Evolutionary conservation across 2,329 filamentous ascomycete genomes (phyloP), one percentile per base, ranked within the genome.

Genomic region (Colletotrichum orbiculare): DNA sequence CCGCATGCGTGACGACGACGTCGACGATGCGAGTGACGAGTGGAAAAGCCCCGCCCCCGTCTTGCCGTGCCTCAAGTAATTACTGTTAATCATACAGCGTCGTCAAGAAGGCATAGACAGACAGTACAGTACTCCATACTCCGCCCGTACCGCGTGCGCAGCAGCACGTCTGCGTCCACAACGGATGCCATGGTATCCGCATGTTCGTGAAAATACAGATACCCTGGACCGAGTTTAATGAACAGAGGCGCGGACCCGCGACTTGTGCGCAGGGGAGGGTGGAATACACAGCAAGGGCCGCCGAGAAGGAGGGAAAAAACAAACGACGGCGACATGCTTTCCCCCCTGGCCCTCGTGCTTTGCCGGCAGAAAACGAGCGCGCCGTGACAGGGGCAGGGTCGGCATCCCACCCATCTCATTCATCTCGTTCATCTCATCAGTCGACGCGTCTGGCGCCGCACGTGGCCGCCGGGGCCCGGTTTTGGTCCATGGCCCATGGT

Each of bases 391-490:
- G 66, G 54, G 49, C 60, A 61, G 62, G 60, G 56, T 43, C 43
- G 42, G 57, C 38, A 67, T 39, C 57, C 46, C 50, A 17, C 62
- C 48, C 55, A 61, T 56, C 42, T 50, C 55, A 52, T 60, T 62
- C 38, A 67, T 43, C 56, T 45, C 48, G 17, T 65, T 41, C 54
- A 61, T 57, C 48, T 60, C 55, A 54, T 65, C 65, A 60, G 57
- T 66, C 66, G 58, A 49, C 57, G 49, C 47, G 25, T 39, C 48
- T 39, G 53, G 54, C 43, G 55, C 49, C 67, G 71, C 73, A 74
- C 72, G 73, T 74, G 73, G 73, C 71, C 64, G 69, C 69, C 65
- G 58, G 71, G 71, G 48, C 69, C 69, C 67, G 54, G 66, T 67
- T 68, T 66, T 67, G 69, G 61, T 68, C 50, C 62, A 73, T 73